Evolutionary conservation across 73 alveolate genomes (phyloP), one percentile per base, ranked within the genome.

Genomic region (Paramecium sonneborni): DNA sequence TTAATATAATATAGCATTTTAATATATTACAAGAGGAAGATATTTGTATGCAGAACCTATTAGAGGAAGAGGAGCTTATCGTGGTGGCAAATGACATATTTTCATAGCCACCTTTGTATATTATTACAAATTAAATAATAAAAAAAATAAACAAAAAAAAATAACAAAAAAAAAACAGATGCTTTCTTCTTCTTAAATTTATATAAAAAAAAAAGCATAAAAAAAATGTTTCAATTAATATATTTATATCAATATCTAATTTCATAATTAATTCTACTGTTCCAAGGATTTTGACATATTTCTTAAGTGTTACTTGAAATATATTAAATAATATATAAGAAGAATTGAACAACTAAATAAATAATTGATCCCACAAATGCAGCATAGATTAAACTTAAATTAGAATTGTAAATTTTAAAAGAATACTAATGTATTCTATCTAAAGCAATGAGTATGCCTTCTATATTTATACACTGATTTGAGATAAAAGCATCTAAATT

Each of bases 11-110:
- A 26, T 72, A 72, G 86, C 34, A 1, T 72, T 72, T 32, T 32
- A 58, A 58, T 58, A 58, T 72, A 38, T 72, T 20, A 23, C 86
- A 32, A 32, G 86, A 35, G 86, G 86, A 32, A 26, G 86, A 38
- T 72, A 72, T 38, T 26, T 72, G 57, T 72, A 32, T 38, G 41
- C 86, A 35, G 86, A 72, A 38, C 86, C 86, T 14, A 72, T 72
- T 1, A 72, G 57, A 72, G 86, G 86, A 72, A 72, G 86, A 35
- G 86, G 86, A 7, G 48, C 57, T 20, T 72, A 72, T 72, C 55
- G 86, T 21, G 86, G 86, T 32, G 57, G 86, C 41, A 58, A 58
- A 58, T 58, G 82, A 58, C 43, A 58, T 32, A 58, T 28, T 24
- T 32, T 58, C 82, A 58, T 4, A 48, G 67, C 67, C 67, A 48